Evolutionary conservation across 1,139 yeast species (phyloP).

Genomic region (Debaryomycetaceae sp.): DNA sequence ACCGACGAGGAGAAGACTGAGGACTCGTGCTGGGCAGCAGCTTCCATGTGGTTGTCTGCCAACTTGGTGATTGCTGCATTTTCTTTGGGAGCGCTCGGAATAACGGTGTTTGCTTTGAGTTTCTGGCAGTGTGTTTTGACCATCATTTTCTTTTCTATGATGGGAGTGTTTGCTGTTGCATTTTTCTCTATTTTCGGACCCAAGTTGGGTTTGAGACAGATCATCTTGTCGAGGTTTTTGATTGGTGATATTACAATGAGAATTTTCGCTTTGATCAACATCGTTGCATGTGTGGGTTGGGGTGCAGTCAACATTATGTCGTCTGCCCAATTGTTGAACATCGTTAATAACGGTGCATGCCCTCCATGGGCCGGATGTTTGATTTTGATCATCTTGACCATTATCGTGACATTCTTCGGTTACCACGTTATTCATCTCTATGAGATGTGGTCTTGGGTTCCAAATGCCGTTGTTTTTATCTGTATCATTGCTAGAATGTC

Average conservation of each 20-base stretch:
- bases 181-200: slow-evolving; percentile 83
- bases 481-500: slow-evolving; percentile 76
- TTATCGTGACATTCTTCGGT: slow-evolving; percentile 80
- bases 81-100: slow-evolving; percentile 78
- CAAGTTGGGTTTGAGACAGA: slow-evolving; percentile 81
- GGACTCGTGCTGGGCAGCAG: slow-evolving; percentile 2
- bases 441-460: slow-evolving; percentile 89
- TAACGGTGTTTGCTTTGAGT: slow-evolving; percentile 48
- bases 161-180: slow-evolving; percentile 80
- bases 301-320: slow-evolving; percentile 91
- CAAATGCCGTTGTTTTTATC: slow-evolving; percentile 67
- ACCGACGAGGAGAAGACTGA: slow-evolving; percentile 24
- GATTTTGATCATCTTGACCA: slow-evolving; percentile 64
- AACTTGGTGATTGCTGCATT: slow-evolving; percentile 85
- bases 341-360: slow-evolving; percentile 63
- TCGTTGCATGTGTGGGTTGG: slow-evolving; percentile 92
- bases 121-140: slow-evolving; percentile 65
- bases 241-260: slow-evolving; percentile 75
- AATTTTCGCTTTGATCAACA: slow-evolving; percentile 72
- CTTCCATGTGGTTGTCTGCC: slow-evolving; percentile 88
- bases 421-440: slow-evolving; percentile 76
- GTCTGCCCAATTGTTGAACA: slow-evolving; percentile 78
- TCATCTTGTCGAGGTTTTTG: slow-evolving; percentile 75
- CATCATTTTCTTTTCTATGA: slow-evolving; percentile 66
- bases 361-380: slow-evolving; percentile 94